Base-by-base conservation (phyloP, 2,329 filamentous ascomycete species). In the Cordyceps javanica region DNA sequence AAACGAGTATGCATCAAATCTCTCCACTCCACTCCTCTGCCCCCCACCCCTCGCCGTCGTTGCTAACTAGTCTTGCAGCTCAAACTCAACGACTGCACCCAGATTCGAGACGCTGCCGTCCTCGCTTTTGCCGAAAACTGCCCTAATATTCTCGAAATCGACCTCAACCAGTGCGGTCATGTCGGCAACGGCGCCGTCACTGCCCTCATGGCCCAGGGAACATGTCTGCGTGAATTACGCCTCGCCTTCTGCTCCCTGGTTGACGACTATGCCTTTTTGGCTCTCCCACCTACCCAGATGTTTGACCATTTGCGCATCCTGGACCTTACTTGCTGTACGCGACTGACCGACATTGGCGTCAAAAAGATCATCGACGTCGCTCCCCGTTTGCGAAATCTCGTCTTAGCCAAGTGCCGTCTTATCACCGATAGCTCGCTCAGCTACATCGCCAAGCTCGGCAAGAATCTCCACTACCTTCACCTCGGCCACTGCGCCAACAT, bases 401-500 rank as follows among this genome's bases (percentile, higher is more conserved):
- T 99, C 6, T 81, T 99, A 16, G 91, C 92, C 62, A 99, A 99
- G 74, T 99, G 94, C 72, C 85, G 89, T 62, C 88, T 92, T 67
- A 90, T 99, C 66, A 97, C 94, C 2, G 93, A 99, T 73, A 82
- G 83, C 48, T 88, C 93, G 9, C 91, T 99, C 9, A 79, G 88
- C 64, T 88, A 92, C 57, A 97, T 99, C 62, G 88, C 91, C 58
- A 87, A 84, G 65, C 81, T 99, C 4, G 91, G 92, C 61, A 97
- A 97, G 77, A 99, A 97, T 66, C 76, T 99, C 56, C 94, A 99
- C 72, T 97, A 96, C 70, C 87, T 99, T 54, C 94, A 99, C 68
- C 80, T 99, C 2, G 94, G 94, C 10, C 94, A 99, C 71, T 99
- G 94, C 72, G 84, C 85, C 28, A 86, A 92, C 48, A 92, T 99